Evolutionary conservation across 805 yeast species (phyloP), one percentile per base, ranked within the genome.

Genomic region (Lachancea fermentati): DNA sequence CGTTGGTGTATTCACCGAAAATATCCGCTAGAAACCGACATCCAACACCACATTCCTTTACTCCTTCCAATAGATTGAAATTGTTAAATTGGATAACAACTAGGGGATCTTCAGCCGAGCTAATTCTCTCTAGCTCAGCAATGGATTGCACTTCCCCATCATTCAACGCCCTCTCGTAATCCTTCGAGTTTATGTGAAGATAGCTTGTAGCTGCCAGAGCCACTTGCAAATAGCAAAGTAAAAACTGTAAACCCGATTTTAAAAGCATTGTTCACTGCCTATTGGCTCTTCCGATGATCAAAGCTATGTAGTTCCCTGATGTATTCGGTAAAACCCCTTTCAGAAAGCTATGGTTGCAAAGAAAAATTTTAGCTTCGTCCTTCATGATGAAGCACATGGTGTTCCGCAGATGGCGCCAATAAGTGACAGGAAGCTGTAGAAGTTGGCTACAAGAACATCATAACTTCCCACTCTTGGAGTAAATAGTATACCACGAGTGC

Each of bases 11-110:
- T 8, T 37, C 34, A 16, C 46, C 44, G 28, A 52, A 50, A 34
- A 50, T 48, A 8, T 45, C 35, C 26, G 50, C 38, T 30, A 58
- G 44, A 36, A 46, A 56, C 34, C 53, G 50, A 28, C 36, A 44
- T 11, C 38, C 35, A 9, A 32, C 38, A 11, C 37, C 41, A 12
- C 45, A 41, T 16, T 43, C 38, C 9, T 30, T 43, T 15, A 41
- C 36, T 11, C 39, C 40, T 14, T 45, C 49, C 17, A 52, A 13
- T 2, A 55, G 4, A 17, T 48, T 49, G 34, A 44, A 53, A 13
- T 47, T 44, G 14, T 42, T 31, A 33, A 58, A 56, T 34, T 54
- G 53, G 39, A 54, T 50, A 14, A 57, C 41, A 17, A 56, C 46
- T 2, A 56, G 6, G 9, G 63, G 63, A 22, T 49, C 45, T 9